Base-by-base conservation (phyloP, 1,284 basidiomycete species). In the Apiotrichum siamense region DNA sequence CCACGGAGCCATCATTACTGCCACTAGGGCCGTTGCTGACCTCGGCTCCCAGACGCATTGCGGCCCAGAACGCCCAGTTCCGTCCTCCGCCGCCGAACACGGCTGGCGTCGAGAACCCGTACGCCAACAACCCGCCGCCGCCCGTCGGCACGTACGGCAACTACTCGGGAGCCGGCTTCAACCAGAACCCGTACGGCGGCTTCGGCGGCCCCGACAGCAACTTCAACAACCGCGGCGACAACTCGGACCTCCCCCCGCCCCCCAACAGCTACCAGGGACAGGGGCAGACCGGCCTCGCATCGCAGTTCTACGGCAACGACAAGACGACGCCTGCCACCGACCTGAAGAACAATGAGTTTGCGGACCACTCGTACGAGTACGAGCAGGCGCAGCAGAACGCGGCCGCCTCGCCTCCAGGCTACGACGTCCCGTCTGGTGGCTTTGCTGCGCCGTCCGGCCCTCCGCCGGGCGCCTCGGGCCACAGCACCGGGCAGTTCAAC, bases 201-300 rank as follows among this genome's bases (percentile, higher is more conserved):
- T 56, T 49, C 48, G 50, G 49, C 21, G 44, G 48, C 26, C 60
- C 49, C 52, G 58, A 47, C 23, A 54, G 6, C 31, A 13, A 11
- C 21, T 17, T 12, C 13, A 26, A 15, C 24, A 36, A 29, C 48
- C 44, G 39, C 48, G 36, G 36, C 26, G 24, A 25, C 29, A 20
- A n/a, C 32, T 20, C 17, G 12, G 36, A 24, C 41, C 17, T 49
- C 13, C 27, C 49, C 17, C 38, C 62, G 12, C 55, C 64, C 18
- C 49, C 62, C 23, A 54, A 59, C 45, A 59, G 64, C 2, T 74
- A 72, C 50, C 67, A 71, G 49, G 69, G 69, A 17, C 29, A 17
- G 15, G 33, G 35, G 43, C 63, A 67, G 42, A 65, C 64, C 18
- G 59, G 56, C 33, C 61, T 60, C 55, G 65, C 69, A 0, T 55